Percentiles rank a stretch among this genome's conserved stretches.
Conservation (phyloP, 345 rosid genomes). For the Salix viminalis region DNA sequence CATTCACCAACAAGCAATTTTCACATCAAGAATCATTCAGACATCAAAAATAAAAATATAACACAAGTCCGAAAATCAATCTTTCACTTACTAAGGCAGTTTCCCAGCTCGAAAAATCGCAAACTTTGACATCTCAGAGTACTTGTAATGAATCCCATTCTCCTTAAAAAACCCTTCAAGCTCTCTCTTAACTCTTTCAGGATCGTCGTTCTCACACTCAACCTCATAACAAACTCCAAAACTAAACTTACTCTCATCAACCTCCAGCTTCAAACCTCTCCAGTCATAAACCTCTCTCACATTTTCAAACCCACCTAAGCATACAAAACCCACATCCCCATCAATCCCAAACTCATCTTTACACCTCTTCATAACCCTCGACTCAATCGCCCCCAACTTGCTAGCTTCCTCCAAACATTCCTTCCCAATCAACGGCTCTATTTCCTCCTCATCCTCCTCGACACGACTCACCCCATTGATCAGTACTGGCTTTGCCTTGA, state of each 20-base stretch:
- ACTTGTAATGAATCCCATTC: conserved; percentile 47
- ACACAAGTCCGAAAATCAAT: neutral
- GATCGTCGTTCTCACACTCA: conserved; percentile 76
- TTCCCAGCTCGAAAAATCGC: conserved; percentile 67
- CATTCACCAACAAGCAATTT: neutral
- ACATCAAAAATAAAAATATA: neutral
- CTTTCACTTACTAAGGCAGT: conserved; percentile 43
- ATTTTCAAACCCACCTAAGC: conserved; percentile 87
- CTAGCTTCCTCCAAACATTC: conserved; percentile 48
- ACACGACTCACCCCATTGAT: conserved; percentile 76
- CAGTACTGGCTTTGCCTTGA: conserved; percentile 58
- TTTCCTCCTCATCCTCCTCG: conserved; percentile 81
- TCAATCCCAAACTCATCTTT: conserved; percentile 60
- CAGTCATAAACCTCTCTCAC: conserved; percentile 60
- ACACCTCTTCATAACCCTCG: conserved; percentile 54
- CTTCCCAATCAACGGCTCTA: conserved; percentile 36
- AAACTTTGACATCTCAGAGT: conserved; percentile 73
- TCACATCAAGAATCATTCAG: neutral
- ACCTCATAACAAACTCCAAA: conserved; percentile 74
- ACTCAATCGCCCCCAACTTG: conserved; percentile 36
- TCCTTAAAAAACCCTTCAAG: conserved; percentile 57
- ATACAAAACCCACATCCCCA: conserved; percentile 44
- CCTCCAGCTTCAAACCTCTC: conserved; percentile 69
- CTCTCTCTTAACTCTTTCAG: conserved; percentile 56
- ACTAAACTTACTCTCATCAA: conserved; percentile 70